These are phyloP conservation scores for Pestalotiopsis sp. DNA, from an alignment of 2,329 filamentous ascomycete genomes.

Conservation along the genomic window DNA sequence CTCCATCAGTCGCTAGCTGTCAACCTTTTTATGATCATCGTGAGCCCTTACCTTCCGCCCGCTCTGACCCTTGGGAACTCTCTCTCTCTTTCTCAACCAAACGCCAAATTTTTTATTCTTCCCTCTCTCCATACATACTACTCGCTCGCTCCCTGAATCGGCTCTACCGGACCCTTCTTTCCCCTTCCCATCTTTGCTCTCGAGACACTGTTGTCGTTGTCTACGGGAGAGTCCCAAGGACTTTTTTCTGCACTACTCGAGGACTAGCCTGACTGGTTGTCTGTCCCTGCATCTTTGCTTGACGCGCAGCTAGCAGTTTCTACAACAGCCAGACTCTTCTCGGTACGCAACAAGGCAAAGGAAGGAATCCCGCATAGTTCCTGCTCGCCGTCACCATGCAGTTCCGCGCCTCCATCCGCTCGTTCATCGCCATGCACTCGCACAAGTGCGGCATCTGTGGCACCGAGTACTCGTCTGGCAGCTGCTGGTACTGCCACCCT, in stretches of 20 bases:
- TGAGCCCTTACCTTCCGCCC: slow-evolving; percentile 4
- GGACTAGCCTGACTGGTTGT: neutral
- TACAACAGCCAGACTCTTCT: neutral
- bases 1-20: neutral
- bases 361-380: neutral
- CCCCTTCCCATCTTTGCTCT: neutral
- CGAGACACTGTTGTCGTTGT: neutral
- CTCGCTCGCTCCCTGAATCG: neutral
- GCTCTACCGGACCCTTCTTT: neutral
- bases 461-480: slow-evolving; percentile 35
- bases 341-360: neutral
- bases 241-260: neutral
- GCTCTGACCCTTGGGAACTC: neutral
- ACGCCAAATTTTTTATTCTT: neutral
- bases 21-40: slow-evolving; percentile 6
- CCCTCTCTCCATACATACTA: neutral
- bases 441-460: slow-evolving; percentile 37
- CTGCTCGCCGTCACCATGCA: neutral
- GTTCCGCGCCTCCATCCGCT: neutral
- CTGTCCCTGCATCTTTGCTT: neutral
- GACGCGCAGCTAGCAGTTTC: neutral
- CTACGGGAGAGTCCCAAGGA: neutral
- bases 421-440: slow-evolving; percentile 30
- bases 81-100: neutral
- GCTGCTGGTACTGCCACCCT: slow-evolving; percentile 40